These are phyloP conservation scores for Penicillium herquei DNA, from an alignment of 495 filamentous ascomycete species.

Conservation along the genomic window DNA sequence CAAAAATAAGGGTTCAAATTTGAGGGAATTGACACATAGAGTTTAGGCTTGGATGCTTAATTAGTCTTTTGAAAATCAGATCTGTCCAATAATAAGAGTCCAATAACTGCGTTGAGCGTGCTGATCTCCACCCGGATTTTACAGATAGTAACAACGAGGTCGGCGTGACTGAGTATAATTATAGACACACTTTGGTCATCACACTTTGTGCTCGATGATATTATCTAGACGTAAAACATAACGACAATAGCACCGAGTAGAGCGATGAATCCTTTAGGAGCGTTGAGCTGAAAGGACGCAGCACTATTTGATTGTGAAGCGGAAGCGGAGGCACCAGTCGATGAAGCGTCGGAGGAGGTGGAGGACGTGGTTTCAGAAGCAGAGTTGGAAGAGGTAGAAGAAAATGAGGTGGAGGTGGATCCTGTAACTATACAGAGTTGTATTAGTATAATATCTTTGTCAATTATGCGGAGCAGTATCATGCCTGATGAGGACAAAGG, in stretches of 20 bases:
- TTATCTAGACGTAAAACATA: slow-evolving; percentile 10
- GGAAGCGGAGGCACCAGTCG: not conserved
- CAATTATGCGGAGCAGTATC: slow-evolving; percentile 10
- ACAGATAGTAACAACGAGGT: no score
- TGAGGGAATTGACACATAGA: no score
- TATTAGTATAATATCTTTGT: not conserved
- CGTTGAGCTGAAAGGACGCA: slow-evolving; percentile 7
- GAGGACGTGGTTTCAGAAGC: not conserved
- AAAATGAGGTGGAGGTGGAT: not conserved
- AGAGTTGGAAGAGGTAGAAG: not conserved
- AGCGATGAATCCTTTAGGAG: slow-evolving; percentile 8
- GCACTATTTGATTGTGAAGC: slow-evolving; percentile 2
- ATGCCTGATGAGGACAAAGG: slow-evolving; percentile 16
- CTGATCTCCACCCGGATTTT: no score
- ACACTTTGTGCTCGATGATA: not conserved
- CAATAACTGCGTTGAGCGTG: no score
- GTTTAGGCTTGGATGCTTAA: no score
- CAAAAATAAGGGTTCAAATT: no score
- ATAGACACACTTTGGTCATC: not conserved
- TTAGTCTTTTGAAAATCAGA: no score
- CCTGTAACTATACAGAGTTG: not conserved
- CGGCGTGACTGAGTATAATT: not conserved
- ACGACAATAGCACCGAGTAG: slow-evolving; percentile 12
- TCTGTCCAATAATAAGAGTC: no score
- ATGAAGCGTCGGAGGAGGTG: not conserved